Conservation (phyloP, 164 flowering plant genomes). For the Liriodendron chinense region DNA sequence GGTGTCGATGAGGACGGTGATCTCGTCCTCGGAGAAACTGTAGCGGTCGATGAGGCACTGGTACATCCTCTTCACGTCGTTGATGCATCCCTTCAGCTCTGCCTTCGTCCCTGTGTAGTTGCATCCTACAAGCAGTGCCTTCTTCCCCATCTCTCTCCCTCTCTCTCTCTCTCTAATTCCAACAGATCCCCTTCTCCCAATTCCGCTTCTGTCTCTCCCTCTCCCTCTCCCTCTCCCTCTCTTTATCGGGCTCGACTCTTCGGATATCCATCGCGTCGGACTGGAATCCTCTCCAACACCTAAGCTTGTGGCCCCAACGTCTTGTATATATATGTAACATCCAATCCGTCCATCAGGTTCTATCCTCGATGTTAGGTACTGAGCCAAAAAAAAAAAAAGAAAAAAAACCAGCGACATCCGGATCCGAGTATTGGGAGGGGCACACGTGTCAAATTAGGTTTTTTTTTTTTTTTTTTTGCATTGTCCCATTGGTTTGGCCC, state of each 20-base stretch:
- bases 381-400: too few species aligned
- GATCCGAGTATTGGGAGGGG: too few species aligned
- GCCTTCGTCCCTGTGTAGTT: conserved; percentile 91
- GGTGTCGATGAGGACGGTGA: conserved; percentile 77
- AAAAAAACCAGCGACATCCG: too few species aligned
- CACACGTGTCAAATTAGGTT: too few species aligned
- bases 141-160: conserved; percentile 52
- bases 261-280: too few species aligned
- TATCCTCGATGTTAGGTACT: too few species aligned
- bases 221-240: not conserved
- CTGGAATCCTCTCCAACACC: too few species aligned
- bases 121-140: conserved; percentile 78
- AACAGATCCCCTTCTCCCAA: not conserved
- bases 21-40: conserved; percentile 67
- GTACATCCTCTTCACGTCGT: conserved; percentile 74
- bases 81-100: conserved; percentile 86
- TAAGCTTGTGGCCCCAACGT: too few species aligned
- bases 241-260: not conserved
- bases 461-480: too few species aligned
- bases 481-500: too few species aligned
- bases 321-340: too few species aligned
- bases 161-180: not conserved
- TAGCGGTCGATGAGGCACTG: conserved; percentile 55
- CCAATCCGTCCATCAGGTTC: too few species aligned
- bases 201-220: not conserved